Evolutionary conservation across 1,284 basidiomycete genomes (phyloP).

Genomic region (Malassezia sp.): DNA sequence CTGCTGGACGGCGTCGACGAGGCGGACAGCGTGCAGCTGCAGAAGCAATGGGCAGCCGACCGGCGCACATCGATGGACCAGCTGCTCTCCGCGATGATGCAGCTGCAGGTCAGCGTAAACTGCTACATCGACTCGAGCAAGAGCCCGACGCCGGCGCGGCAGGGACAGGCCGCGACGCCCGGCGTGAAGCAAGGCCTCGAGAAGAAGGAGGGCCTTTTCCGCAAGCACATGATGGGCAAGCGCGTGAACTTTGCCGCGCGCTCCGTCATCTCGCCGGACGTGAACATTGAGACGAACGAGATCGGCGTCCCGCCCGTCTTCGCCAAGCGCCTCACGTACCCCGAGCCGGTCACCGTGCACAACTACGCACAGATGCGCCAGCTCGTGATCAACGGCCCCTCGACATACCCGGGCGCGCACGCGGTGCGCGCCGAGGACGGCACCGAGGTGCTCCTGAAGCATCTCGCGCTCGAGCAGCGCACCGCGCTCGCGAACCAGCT

Average conservation of each 20-base stretch:
- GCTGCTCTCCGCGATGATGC: slow-evolving; percentile 71
- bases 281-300: slow-evolving; percentile 98
- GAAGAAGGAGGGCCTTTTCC: slow-evolving; percentile 97
- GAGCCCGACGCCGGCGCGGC: slow-evolving; percentile 71
- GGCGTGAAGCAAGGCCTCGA: slow-evolving; percentile 95
- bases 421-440: slow-evolving; percentile 91
- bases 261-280: slow-evolving; percentile 97
- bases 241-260: slow-evolving; percentile 98
- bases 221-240: slow-evolving; percentile 99
- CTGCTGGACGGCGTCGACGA: slow-evolving; percentile 34
- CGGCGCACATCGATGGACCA: slow-evolving; percentile 54
- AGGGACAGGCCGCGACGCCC: slow-evolving; percentile 81
- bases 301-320: slow-evolving; percentile 97
- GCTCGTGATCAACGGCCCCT: slow-evolving; percentile 82
- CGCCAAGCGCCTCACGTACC: slow-evolving; percentile 90
- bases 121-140: slow-evolving; percentile 95
- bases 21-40: slow-evolving; percentile 49
- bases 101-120: slow-evolving; percentile 89
- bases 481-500: slow-evolving; percentile 95
- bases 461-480: slow-evolving; percentile 70
- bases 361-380: slow-evolving; percentile 83
- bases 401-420: slow-evolving; percentile 79
- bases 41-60: slow-evolving; percentile 45
- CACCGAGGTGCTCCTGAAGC: slow-evolving; percentile 51
- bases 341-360: slow-evolving; percentile 84